Percentiles rank a stretch among this genome's conserved stretches.
phyloP scores from a whole-genome alignment of 148 eudicot species.

The Chenopodium formosanum region DNA sequence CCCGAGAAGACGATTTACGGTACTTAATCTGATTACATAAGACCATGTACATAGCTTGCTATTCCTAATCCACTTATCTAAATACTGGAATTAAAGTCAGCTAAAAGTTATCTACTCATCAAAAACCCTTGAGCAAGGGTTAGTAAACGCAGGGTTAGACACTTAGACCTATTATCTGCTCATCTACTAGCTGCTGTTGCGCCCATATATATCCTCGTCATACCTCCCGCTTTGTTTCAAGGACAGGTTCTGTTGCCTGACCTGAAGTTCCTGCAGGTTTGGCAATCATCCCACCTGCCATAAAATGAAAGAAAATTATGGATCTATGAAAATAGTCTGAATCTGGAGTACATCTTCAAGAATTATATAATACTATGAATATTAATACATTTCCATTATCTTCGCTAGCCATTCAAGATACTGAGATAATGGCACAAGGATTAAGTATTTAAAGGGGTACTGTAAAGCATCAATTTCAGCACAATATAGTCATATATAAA shows the following conservation, averaged over 20 bases:
- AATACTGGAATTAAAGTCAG: neutral
- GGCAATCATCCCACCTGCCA: slow-evolving; percentile 13
- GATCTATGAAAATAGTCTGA: neutral
- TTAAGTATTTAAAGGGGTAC: neutral
- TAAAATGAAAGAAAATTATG: neutral
- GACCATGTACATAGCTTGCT: slow-evolving; percentile 3
- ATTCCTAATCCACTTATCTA: neutral
- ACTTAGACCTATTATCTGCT: slow-evolving; percentile 10
- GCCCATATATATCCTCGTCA: neutral
- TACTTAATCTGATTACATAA: neutral
- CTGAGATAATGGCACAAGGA: neutral
- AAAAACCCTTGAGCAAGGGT: neutral
- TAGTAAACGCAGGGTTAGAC: slow-evolving; percentile 3
- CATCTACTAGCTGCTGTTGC: neutral
- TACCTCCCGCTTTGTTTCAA: slow-evolving; percentile 15
- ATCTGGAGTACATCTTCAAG: neutral
- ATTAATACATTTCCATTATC: no score
- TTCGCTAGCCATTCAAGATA: neutral
- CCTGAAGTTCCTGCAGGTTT: slow-evolving; percentile 19
- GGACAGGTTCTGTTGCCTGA: slow-evolving; percentile 8
- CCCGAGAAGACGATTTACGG: neutral
- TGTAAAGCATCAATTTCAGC: neutral
- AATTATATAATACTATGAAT: neutral
- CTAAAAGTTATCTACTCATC: neutral
- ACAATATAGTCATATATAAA: no score